Evolutionary conservation across 2,329 filamentous ascomycete species (phyloP), one percentile per base, ranked within the genome.

Genomic region (Neopestalotiopsis clavispora): DNA sequence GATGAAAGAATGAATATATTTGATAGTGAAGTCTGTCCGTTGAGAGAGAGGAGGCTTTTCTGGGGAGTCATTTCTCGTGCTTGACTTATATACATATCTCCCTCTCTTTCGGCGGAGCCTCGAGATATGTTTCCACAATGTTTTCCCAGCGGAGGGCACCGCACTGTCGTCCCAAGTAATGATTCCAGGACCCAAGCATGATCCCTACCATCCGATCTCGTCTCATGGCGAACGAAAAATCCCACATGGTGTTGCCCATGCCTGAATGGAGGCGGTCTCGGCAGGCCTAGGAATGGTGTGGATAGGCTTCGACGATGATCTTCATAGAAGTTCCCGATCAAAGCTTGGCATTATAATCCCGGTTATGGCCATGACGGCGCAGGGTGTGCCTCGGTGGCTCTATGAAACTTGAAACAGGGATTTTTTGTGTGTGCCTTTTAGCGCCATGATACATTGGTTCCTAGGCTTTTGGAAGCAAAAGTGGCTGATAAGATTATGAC

Each of bases 241-340:
- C 45, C 45, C 45, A 20, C 20, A 52, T 20, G 45, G 45, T 9
- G 14, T 17, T 17, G 45, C 45, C 45, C 45, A 52, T 52, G 17
- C n/a, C 20, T 17, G 45, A 52, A 20, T 23, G 17, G 17, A 52
- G 45, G 45, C 45, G 45, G 45, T 52, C 45, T 52, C 45, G 45
- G 45, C 45, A 52, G 45, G 45, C 45, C 45, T 52, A 17, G 45
- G 17, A 52, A 20, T 52, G 17, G 45, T 52, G 45, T 52, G 45
- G 45, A 52, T 20, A 52, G 45, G 45, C 45, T 52, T 23, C 17
- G 45, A 52, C 45, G 45, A 52, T 52, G 45, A 52, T 52, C 45
- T 52, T 52, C 45, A 52, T 52, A 52, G 45, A 52, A 52, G 45
- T 52, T 38, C 45, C 45, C 45, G 45, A 52, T 52, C 45, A 52